Conservation (phyloP, 345 rosid species). For the Gossypium rotundifolium region DNA sequence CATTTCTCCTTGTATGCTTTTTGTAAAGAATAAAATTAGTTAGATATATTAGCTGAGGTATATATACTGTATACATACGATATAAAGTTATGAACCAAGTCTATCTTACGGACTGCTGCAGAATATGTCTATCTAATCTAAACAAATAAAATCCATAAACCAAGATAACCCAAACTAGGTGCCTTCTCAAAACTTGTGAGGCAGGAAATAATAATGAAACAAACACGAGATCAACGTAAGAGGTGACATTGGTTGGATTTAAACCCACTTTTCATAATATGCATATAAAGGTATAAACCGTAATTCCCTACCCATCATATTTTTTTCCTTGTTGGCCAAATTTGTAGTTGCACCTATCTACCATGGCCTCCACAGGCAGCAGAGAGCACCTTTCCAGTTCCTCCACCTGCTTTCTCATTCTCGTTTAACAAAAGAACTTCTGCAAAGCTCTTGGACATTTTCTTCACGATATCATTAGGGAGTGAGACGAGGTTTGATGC, state of each 20-base stretch:
- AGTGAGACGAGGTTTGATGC: conserved; percentile 18
- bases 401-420: conserved; percentile 5
- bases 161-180: conserved; percentile 1
- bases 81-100: not conserved
- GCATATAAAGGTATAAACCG: not conserved
- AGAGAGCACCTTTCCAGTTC: conserved; percentile 3
- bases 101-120: conserved; percentile 10
- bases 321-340: not conserved
- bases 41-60: not conserved
- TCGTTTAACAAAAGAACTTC: conserved; percentile 41
- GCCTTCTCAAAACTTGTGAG: not conserved
- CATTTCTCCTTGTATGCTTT: not conserved
- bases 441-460: conserved; percentile 54
- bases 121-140: conserved; percentile 11
- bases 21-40: not conserved
- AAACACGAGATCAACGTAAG: not conserved
- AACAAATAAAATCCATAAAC: conserved; percentile 8
- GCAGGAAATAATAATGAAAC: not conserved
- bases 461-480: conserved; percentile 31
- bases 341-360: conserved; percentile 6
- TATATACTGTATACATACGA: not conserved
- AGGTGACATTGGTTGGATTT: not conserved
- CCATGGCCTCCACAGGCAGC: conserved; percentile 9
- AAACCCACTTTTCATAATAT: conserved; percentile 1
- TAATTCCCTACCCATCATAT: not conserved